Base-by-base conservation (phyloP, 2,329 filamentous ascomycete genomes). In the Myriosclerotinia curreyana region DNA sequence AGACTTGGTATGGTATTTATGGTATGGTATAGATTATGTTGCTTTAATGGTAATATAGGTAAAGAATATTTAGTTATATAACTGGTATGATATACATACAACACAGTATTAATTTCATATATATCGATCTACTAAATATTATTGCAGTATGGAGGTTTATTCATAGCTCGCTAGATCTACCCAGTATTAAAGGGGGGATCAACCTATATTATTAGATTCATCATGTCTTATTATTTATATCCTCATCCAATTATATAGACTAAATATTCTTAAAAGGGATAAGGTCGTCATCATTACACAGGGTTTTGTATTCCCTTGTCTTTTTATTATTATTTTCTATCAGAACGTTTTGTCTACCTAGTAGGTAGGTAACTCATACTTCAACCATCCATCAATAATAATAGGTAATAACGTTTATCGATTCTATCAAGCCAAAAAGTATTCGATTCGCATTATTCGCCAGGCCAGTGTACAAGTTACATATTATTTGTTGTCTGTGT, bases 371-470 rank as follows among this genome's bases (percentile, higher is more conserved):
- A n/a, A 12, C 28, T 28, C 48, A 53, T 40, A n/a, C n/a, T 40
- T 25, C 52, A 38, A n/a, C n/a, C n/a, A n/a, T n/a, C n/a, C n/a
- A n/a, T n/a, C n/a, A n/a, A n/a, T n/a, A n/a, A n/a, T n/a, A n/a
- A n/a, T n/a, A n/a, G n/a, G n/a, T n/a, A n/a, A n/a, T n/a, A n/a
- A n/a, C n/a, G n/a, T n/a, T n/a, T n/a, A 38, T 38, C 36, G 36
- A 14, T 38, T 38, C 11, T 5, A 40, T 22, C 34, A 31, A 31
- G 28, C 28, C 5, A 31, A 25, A 40, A 55, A 42, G 9, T 15
- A 42, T 42, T 28, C 53, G n/a, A 44, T 34, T 42, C 52, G 52
- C 36, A 42, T 42, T n/a, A n/a, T n/a, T n/a, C n/a, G n/a, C n/a
- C n/a, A n/a, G n/a, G n/a, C n/a, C n/a, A n/a, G n/a, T n/a, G n/a